These are phyloP conservation scores for Leptographium procerum DNA, from an alignment of 2,329 filamentous ascomycete genomes.

Conservation along the genomic window DNA sequence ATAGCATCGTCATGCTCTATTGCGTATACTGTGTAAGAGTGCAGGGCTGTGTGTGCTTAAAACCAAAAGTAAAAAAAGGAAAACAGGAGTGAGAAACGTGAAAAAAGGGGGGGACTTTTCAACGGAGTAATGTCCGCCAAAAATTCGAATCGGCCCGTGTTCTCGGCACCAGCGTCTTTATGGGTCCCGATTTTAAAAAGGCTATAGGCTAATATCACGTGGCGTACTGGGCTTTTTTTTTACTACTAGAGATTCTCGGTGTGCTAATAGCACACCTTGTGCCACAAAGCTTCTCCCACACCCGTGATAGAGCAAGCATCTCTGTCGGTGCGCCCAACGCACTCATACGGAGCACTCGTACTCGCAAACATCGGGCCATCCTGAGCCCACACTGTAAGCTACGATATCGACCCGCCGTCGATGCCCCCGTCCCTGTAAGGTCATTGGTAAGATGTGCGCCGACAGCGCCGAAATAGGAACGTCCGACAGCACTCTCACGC, in stretches of 20 bases:
- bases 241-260: too few species aligned
- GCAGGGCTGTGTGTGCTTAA: background rate
- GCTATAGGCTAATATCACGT: background rate
- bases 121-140: background rate
- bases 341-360: too few species aligned
- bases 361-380: background rate
- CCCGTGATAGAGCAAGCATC: background rate
- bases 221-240: background rate
- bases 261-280: too few species aligned
- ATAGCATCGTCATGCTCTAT: background rate
- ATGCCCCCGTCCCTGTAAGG: background rate
- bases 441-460: background rate
- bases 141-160: conserved; percentile 8
- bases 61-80: background rate
- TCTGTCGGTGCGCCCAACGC: background rate
- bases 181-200: background rate
- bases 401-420: background rate
- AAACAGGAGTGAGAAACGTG: background rate
- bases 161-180: background rate
- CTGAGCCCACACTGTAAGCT: background rate
- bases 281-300: background rate
- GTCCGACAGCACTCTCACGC: background rate
- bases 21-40: background rate
- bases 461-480: background rate
- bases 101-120: background rate